Percentiles rank a stretch among this genome's conserved stretches.
Conservation (phyloP, 2,329 filamentous ascomycete genomes). For the Stemphylium lycopersici region DNA sequence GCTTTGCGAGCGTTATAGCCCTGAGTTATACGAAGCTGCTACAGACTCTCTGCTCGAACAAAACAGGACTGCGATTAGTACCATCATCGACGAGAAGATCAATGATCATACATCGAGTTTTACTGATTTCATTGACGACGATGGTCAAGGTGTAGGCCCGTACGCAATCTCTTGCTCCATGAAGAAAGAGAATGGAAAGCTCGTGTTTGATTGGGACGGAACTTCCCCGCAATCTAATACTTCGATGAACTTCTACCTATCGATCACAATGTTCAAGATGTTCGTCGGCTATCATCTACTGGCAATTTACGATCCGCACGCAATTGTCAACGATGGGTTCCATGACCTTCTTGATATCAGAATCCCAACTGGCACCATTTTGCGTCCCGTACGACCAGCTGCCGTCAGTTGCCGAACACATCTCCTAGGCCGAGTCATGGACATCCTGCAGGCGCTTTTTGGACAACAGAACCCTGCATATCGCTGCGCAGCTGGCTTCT, state of each 20-base stretch:
- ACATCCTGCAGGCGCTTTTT: constrained; percentile 59
- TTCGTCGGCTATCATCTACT: constrained; percentile 58
- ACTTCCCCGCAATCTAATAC: constrained; percentile 56
- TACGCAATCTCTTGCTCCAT: constrained; percentile 57
- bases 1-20: constrained; percentile 54
- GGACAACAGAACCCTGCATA: constrained; percentile 56
- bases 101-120: constrained; percentile 52
- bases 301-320: constrained; percentile 56
- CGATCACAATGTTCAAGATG: constrained; percentile 59
- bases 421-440: constrained; percentile 56
- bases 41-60: constrained; percentile 54
- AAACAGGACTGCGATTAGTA: constrained; percentile 53
- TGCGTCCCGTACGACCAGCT: constrained; percentile 56
- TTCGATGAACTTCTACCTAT: constrained; percentile 58
- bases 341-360: constrained; percentile 57
- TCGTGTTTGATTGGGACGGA: constrained; percentile 58
- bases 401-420: constrained; percentile 57
- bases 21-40: constrained; percentile 54
- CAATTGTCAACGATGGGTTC: constrained; percentile 59
- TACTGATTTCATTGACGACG: constrained; percentile 59
- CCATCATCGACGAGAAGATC: constrained; percentile 56
- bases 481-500: constrained; percentile 58
- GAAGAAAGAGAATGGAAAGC: constrained; percentile 52
- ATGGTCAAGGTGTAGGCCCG: constrained; percentile 54
- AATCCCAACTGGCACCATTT: constrained; percentile 54